Evolutionary conservation across 257 asterid species (phyloP).

Genomic region (Plantago ovata): DNA sequence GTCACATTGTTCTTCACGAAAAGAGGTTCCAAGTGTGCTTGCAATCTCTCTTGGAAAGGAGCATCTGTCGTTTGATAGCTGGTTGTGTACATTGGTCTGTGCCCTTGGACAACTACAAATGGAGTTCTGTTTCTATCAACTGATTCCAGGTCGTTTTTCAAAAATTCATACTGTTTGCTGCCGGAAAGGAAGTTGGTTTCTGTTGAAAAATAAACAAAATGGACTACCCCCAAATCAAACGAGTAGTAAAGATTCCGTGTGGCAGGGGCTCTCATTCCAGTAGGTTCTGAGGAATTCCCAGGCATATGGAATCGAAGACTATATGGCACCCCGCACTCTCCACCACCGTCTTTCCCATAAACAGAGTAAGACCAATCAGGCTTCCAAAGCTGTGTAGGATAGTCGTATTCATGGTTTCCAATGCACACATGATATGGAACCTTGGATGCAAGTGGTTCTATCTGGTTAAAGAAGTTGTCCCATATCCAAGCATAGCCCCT

Average conservation of each 20-base stretch:
- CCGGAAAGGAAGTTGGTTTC: conserved; percentile 81
- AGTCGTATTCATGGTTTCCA: conserved; percentile 92
- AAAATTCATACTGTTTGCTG: conserved; percentile 69
- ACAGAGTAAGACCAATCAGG: conserved; percentile 70
- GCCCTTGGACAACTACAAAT: conserved; percentile 82
- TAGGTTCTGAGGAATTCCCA: conserved; percentile 76
- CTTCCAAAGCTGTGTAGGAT: conserved; percentile 91
- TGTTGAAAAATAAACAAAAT: conserved; percentile 81
- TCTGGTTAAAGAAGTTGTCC: conserved; percentile 85
- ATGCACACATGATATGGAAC: conserved; percentile 90
- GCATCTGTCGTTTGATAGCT: conserved; percentile 55
- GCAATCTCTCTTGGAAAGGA: conserved; percentile 55
- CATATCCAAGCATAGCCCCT: conserved; percentile 93
- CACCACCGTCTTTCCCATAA: conserved; percentile 84
- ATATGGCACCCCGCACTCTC: conserved; percentile 94
- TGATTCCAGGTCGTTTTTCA: conserved; percentile 73
- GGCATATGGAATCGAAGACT: conserved; percentile 87
- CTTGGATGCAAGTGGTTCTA: conserved; percentile 70
- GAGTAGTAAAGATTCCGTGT: conserved; percentile 84
- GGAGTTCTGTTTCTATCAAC: conserved; percentile 74
- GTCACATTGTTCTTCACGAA: conserved; percentile 65
- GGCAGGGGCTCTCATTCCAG: conserved; percentile 72
- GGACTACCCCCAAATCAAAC: conserved; percentile 74
- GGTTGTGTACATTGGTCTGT: conserved; percentile 89
- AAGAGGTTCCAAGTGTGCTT: conserved; percentile 69